Evolutionary conservation across 2,329 filamentous ascomycete genomes (phyloP), one percentile per base, ranked within the genome.

Genomic region (Xylariaceae sp.): DNA sequence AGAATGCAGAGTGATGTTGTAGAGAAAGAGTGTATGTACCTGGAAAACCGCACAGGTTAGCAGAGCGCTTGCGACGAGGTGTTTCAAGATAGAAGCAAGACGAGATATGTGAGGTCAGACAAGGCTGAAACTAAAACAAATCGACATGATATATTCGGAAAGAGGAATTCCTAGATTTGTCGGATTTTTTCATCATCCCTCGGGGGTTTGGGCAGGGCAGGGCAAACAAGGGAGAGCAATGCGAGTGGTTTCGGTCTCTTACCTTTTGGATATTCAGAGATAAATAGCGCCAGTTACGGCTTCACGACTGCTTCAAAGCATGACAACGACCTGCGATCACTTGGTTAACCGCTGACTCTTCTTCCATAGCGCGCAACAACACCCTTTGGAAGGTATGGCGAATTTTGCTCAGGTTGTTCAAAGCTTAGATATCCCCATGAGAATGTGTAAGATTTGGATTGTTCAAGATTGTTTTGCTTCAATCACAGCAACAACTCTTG

Each of bases 71-170:
- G 39, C 56, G 11, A 55, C 30, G 49, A 3, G 39, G 15, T 9
- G 9, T 49, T 18, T 39, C 54, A 67, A 68, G 61, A 63, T 64
- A 57, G 52, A 65, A 23, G 18, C 49, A 51, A 65, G 56, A 55
- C 35, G 35, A 8, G 62, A 63, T 48, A 15, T 52, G 55, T 70
- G 59, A 72, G 75, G 77, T 85, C 83, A 85, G 83, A 85, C 82
- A 85, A 85, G 83, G 83, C 83, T 85, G 82, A 86, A 85, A 85
- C 83, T 82, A 78, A 80, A 81, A 81, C 78, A 75, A 75, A 78
- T 86, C 83, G 78, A 86, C 83, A 86, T 85, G 61, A 71, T 83
- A 67, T 84, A 77, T 86, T 86, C 81, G 80, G 83, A 75, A 84
- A 81, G 83, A 86, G 83, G 82, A 86, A 86, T 86, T 82, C 82